Conservation (phyloP, 2,329 filamentous ascomycete species). For the Xylariomycetidae sp. region DNA sequence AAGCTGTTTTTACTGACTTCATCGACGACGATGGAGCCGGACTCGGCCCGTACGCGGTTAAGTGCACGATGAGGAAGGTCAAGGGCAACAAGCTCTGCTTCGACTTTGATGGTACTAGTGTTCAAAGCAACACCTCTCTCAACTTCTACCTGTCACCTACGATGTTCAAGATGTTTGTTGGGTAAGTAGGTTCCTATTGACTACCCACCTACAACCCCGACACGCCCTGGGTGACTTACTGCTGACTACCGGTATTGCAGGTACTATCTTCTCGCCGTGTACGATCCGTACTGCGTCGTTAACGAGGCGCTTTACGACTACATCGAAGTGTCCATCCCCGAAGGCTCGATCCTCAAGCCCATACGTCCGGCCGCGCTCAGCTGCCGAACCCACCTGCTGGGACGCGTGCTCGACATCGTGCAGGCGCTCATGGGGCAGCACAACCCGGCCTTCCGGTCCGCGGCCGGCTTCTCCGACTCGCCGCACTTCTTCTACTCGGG, state of each 20-base stretch:
- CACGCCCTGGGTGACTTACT: no score
- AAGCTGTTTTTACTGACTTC: conserved; percentile 40
- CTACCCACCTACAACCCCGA: no score
- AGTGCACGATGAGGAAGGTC: conserved; percentile 39
- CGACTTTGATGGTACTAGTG: conserved; percentile 42
- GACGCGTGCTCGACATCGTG: conserved; percentile 41
- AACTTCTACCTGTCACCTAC: conserved; percentile 43
- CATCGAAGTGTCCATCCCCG: conserved; percentile 39
- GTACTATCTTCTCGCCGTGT: conserved; percentile 38
- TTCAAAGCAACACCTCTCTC: conserved; percentile 38
- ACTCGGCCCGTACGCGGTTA: conserved; percentile 38
- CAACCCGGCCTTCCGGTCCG: conserved; percentile 38
- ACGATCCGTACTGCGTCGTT: conserved; percentile 40
- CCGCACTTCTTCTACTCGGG: conserved; percentile 46
- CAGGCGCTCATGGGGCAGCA: conserved; percentile 43
- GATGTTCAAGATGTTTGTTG: conserved; percentile 47
- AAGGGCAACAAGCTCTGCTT: conserved; percentile 35
- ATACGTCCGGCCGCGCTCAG: conserved; percentile 23
- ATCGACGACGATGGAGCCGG: conserved; percentile 42
- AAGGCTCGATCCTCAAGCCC: conserved; percentile 38
- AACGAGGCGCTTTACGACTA: conserved; percentile 47
- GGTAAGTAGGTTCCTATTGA: no score
- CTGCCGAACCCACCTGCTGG: conserved; percentile 42
- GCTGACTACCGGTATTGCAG: no score
- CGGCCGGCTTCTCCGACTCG: conserved; percentile 44